Evolutionary conservation across 192 early-diverging fungal genomes (phyloP).

Genomic region (Backusella liffmaniae): DNA sequence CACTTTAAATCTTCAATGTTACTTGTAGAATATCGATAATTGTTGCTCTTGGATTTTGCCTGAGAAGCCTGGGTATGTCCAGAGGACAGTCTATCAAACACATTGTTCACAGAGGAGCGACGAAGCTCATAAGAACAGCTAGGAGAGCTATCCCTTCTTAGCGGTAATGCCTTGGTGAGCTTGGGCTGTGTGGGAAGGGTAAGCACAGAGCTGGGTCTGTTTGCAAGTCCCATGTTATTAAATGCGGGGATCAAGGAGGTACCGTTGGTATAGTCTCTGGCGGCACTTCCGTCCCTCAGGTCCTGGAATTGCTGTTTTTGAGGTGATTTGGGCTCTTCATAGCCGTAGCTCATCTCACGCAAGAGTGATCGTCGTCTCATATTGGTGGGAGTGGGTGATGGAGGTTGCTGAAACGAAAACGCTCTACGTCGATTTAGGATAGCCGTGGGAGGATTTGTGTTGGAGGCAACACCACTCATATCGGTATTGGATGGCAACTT

Average conservation of each 20-base stretch:
- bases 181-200: neutral
- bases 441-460: neutral
- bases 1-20: neutral
- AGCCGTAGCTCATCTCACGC: neutral
- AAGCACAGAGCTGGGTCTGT: neutral
- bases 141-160: neutral
- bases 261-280: neutral
- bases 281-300: neutral
- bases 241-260: constrained; percentile 4
- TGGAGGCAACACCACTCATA: neutral
- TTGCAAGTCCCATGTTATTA: neutral
- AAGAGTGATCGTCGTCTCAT: neutral
- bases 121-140: neutral
- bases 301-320: neutral
- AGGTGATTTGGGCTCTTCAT: neutral
- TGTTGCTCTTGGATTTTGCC: constrained; percentile 1
- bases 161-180: neutral
- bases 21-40: neutral
- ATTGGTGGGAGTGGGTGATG: neutral
- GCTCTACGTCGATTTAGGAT: constrained; percentile 11
- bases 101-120: constrained; percentile 8
- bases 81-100: constrained; percentile 26
- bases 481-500: neutral
- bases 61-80: constrained; percentile 24
- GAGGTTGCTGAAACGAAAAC: constrained; percentile 4